Conservation (phyloP, 768 basidiomycete genomes). For the Imleria badia region DNA sequence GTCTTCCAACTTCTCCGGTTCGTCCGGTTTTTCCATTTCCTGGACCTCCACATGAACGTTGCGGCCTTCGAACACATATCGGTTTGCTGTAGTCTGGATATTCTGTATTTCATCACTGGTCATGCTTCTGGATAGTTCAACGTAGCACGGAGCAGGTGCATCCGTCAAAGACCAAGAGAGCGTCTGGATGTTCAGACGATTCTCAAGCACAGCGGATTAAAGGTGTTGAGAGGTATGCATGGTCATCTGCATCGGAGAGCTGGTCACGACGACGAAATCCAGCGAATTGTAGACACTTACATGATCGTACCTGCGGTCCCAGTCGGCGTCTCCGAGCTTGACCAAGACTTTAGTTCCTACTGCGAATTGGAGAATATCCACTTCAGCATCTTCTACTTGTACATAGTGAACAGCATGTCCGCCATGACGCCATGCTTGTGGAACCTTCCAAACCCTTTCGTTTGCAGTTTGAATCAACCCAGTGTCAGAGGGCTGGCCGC, state of each 20-base stretch:
- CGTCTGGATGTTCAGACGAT: slow-evolving; percentile 60
- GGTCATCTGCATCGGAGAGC: slow-evolving; percentile 52
- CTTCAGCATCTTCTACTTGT: slow-evolving; percentile 38
- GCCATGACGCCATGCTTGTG: slow-evolving; percentile 67
- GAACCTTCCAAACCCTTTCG: slow-evolving; percentile 54
- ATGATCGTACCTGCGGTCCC: slow-evolving; percentile 70
- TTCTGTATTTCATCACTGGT: slow-evolving; percentile 56
- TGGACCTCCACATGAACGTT: slow-evolving; percentile 72
- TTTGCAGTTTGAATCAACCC: slow-evolving; percentile 52
- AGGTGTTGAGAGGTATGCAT: slow-evolving; percentile 87
- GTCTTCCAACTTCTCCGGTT: slow-evolving; percentile 37
- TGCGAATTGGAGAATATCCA: slow-evolving; percentile 47
- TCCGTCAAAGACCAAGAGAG: slow-evolving; percentile 79
- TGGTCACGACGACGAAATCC: not conserved
- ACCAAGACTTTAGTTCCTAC: slow-evolving; percentile 53
- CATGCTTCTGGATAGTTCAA: slow-evolving; percentile 73
- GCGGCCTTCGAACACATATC: slow-evolving; percentile 66
- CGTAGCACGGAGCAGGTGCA: slow-evolving; percentile 68
- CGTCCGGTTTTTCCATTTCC: slow-evolving; percentile 50
- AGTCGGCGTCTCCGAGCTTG: slow-evolving; percentile 58
- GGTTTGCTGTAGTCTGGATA: slow-evolving; percentile 66
- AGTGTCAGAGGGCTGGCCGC: slow-evolving; percentile 78
- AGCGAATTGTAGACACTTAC: slow-evolving; percentile 38
- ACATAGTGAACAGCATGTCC: slow-evolving; percentile 77
- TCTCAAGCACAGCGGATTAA: slow-evolving; percentile 77